phyloP scores from a whole-genome alignment of 2,329 filamentous ascomycete species.

The Aspergillus sclerotialis region DNA sequence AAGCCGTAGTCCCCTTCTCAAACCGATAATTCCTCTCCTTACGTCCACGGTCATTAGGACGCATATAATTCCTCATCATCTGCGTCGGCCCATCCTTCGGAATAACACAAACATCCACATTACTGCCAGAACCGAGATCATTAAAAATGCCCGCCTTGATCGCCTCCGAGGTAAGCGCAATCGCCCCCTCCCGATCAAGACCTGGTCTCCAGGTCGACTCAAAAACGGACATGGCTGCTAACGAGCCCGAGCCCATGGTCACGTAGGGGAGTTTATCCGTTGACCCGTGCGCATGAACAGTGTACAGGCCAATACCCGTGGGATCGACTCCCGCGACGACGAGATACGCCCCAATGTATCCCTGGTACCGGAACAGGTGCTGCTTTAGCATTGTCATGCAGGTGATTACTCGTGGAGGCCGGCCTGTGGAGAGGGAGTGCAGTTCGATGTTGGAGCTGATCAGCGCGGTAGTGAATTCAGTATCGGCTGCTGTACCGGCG shows the following conservation, averaged over 20 bases:
- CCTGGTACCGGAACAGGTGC: slow-evolving; percentile 97
- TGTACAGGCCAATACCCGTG: slow-evolving; percentile 91
- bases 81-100: slow-evolving; percentile 85
- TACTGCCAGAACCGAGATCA: slow-evolving; percentile 92
- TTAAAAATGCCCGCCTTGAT: slow-evolving; percentile 98
- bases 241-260: slow-evolving; percentile 93
- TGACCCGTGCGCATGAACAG: slow-evolving; percentile 94
- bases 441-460: slow-evolving; percentile 98
- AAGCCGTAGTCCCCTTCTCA: slow-evolving; percentile 83
- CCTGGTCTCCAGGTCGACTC: slow-evolving; percentile 88
- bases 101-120: slow-evolving; percentile 95
- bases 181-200: slow-evolving; percentile 70
- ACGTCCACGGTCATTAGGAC: slow-evolving; percentile 79
- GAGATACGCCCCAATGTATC: slow-evolving; percentile 94
- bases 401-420: slow-evolving; percentile 93
- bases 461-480: slow-evolving; percentile 96
- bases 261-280: slow-evolving; percentile 99
- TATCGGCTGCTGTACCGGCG: slow-evolving; percentile 94
- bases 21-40: slow-evolving; percentile 95
- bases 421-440: slow-evolving; percentile 90
- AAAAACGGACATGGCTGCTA: slow-evolving; percentile 97
- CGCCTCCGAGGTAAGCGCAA: slow-evolving; percentile 74
- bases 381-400: slow-evolving; percentile 99
- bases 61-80: slow-evolving; percentile 85
- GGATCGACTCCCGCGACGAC: slow-evolving; percentile 96